Conservation (phyloP, 2,329 filamentous ascomycete species). For the Teratosphaeria epicoccoides region DNA sequence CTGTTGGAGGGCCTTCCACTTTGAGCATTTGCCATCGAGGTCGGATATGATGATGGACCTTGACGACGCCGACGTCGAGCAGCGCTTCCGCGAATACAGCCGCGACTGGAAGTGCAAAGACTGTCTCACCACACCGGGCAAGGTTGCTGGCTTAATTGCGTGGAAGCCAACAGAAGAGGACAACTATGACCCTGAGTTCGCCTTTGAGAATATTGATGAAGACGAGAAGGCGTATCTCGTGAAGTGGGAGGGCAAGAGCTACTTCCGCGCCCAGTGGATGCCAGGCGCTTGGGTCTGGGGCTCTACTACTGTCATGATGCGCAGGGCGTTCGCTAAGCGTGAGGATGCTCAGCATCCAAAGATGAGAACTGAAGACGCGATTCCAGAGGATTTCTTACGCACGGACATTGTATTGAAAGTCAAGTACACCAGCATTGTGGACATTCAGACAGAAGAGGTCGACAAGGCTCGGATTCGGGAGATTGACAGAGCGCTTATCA, state of each 20-base stretch:
- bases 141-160: slow-evolving; percentile 70
- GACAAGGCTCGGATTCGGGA: slow-evolving; percentile 62
- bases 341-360: slow-evolving; percentile 53
- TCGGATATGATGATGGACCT: slow-evolving; percentile 33
- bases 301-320: slow-evolving; percentile 51
- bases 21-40: slow-evolving; percentile 61
- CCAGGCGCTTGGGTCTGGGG: slow-evolving; percentile 83
- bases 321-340: slow-evolving; percentile 64
- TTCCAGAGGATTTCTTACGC: slow-evolving; percentile 76
- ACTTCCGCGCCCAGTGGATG: slow-evolving; percentile 77
- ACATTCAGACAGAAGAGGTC: slow-evolving; percentile 52
- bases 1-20: slow-evolving; percentile 74
- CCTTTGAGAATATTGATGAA: slow-evolving; percentile 50
- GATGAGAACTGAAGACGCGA: slow-evolving; percentile 63
- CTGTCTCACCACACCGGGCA: slow-evolving; percentile 54
- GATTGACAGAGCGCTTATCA: slow-evolving; percentile 67
- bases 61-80: slow-evolving; percentile 42
- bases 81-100: slow-evolving; percentile 62
- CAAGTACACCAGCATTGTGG: slow-evolving; percentile 51
- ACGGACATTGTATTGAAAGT: slow-evolving; percentile 85
- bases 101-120: slow-evolving; percentile 70
- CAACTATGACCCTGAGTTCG: slow-evolving; percentile 42
- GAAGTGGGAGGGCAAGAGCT: slow-evolving; percentile 74
- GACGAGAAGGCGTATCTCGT: slow-evolving; percentile 85
- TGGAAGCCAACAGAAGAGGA: slow-evolving; percentile 65